Base-by-base conservation (phyloP, 1,284 basidiomycete species). In the Pterulicium gracile region DNA sequence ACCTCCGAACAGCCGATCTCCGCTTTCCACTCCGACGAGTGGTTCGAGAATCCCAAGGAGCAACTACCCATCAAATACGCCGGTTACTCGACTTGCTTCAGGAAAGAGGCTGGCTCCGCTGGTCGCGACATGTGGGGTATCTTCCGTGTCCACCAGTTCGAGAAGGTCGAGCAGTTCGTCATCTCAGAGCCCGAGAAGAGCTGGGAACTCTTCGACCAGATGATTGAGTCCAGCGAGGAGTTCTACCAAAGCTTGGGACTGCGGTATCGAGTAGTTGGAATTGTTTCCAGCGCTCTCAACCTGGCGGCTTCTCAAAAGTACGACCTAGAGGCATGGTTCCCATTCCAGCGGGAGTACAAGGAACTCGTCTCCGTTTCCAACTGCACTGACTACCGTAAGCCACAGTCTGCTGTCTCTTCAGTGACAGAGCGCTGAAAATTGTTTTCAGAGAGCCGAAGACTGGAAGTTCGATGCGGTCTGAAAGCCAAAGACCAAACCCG, bases 61-160 rank as follows among this genome's bases (percentile, higher is more conserved):
- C 90, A 95, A 62, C 81, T 98, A 7, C 95, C 96, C 4, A 77
- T 97, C 61, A 75, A 77, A 66, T 93, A 82, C 58, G 88, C 83
- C 0, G 83, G 84, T 12, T 86, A 84, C 62, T 85, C 82, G 58
- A 98, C 95, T n/a, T 98, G 95, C 65, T 99, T 99, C 84, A 81
- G 96, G 42, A 98, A 98, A 67, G 95, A 99, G 69, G 95, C 95
- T 3, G 96, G 95, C 42, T 88, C 90, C 3, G 91, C 93, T 40
- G 96, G 96, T 13, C 86, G 92, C 48, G 96, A 99, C 59, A 98
- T 96, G 69, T 98, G 95, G 93, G 96, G 95, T 49, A 97, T 98
- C 66, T 98, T 98, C 81, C 89, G 96, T 27, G 94, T 98, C 45
- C 96, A 99, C 64, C 96, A 99, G 67, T 99, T 99, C 57, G 96